Conservation (phyloP, 345 rosid species). For the Syzygium oleosum region DNA sequence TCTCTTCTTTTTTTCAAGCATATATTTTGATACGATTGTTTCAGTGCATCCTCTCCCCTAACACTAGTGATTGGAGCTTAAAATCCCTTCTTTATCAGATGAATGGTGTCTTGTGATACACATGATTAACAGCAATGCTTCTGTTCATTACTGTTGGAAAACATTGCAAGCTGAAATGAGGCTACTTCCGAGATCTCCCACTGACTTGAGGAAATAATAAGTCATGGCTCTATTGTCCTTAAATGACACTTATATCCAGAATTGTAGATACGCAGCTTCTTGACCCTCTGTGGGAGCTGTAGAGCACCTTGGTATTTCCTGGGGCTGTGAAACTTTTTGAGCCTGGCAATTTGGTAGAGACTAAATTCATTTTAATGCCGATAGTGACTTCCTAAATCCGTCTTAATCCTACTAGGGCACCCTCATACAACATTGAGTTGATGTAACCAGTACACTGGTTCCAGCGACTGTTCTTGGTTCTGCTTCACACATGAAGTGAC, state of each 20-base stretch:
- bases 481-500: neutral
- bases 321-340: neutral
- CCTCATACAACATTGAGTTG: neutral
- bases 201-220: neutral
- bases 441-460: neutral
- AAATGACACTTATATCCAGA: neutral
- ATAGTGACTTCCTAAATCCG: neutral
- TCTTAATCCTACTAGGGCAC: neutral
- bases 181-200: neutral
- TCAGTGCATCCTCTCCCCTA: neutral
- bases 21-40: neutral
- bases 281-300: neutral
- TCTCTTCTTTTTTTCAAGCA: neutral
- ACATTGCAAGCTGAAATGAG: neutral
- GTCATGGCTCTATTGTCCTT: neutral
- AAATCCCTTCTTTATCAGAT: neutral
- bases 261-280: neutral
- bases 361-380: neutral
- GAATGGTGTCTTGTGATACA: neutral
- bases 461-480: neutral
- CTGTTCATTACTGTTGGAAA: neutral
- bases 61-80: neutral
- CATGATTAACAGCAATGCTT: neutral
- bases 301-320: neutral
- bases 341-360: neutral